A percentile compares a stretch with the other conserved stretches of the same genome.
Evolutionary conservation across 1,284 basidiomycete genomes (phyloP).

Genomic region (Rhodofomes roseus): DNA sequence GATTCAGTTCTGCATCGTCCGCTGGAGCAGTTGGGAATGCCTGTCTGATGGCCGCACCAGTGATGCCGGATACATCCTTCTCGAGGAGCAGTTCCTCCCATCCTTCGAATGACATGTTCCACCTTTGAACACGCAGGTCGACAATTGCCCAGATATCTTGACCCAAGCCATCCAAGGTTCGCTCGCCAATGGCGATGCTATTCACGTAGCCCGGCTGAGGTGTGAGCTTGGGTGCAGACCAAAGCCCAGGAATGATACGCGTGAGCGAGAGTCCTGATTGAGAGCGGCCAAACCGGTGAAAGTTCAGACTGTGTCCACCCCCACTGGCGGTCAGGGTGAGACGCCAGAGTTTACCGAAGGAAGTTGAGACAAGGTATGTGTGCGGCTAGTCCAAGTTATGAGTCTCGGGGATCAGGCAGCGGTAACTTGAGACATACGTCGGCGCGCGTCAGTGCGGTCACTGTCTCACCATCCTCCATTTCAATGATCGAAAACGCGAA

Average conservation of each 20-base stretch:
- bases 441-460: slow-evolving; percentile 61
- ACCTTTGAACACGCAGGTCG: slow-evolving; percentile 63
- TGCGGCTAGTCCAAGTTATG: slow-evolving; percentile 40
- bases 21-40: slow-evolving; percentile 34
- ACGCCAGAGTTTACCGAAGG: slow-evolving; percentile 62
- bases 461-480: slow-evolving; percentile 51
- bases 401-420: not conserved
- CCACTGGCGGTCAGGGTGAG: slow-evolving; percentile 61
- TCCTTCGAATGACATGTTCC: slow-evolving; percentile 61
- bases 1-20: slow-evolving; percentile 49
- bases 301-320: slow-evolving; percentile 58
- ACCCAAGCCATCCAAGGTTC: slow-evolving; percentile 32
- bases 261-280: slow-evolving; percentile 49
- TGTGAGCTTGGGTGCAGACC: slow-evolving; percentile 32
- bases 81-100: slow-evolving; percentile 63
- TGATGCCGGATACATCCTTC: slow-evolving; percentile 43
- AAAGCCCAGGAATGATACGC: slow-evolving; percentile 56
- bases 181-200: slow-evolving; percentile 49
- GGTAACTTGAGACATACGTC: slow-evolving; percentile 44
- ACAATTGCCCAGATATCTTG: slow-evolving; percentile 62
- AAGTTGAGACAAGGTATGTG: slow-evolving; percentile 66
- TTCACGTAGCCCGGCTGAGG: slow-evolving; percentile 53
- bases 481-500: slow-evolving; percentile 51
- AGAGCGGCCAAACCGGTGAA: slow-evolving; percentile 57
- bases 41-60: slow-evolving; percentile 40